phyloP scores from a whole-genome alignment of 257 asterid genomes.

The Lithospermum erythrorhizon region DNA sequence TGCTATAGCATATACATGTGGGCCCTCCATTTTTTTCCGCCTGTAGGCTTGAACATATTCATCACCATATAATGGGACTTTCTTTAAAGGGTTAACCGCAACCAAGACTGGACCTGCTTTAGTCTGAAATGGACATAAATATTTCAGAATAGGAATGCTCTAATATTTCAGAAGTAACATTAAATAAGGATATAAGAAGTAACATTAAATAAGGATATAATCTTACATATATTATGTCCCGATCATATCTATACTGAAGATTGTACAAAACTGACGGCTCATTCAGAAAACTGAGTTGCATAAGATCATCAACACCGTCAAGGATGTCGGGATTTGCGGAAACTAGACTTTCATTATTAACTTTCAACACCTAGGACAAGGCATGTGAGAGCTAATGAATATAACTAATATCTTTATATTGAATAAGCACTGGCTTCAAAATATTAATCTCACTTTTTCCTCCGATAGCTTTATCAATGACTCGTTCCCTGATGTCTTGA shows the following conservation, averaged over 20 bases:
- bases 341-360: conserved; percentile 47
- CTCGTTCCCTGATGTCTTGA: conserved; percentile 60
- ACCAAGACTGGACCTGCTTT: conserved; percentile 99
- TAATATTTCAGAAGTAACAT: conserved; percentile 13
- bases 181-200: conserved; percentile 12
- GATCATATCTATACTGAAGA: conserved; percentile 81
- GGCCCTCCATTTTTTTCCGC: conserved; percentile 57
- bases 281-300: conserved; percentile 90
- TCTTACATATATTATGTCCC: conserved; percentile 80
- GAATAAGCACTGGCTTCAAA: not conserved
- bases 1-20: conserved; percentile 92
- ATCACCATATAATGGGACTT: conserved; percentile 65
- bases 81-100: conserved; percentile 91
- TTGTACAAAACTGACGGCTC: conserved; percentile 94
- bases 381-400: not conserved
- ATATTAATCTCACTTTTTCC: conserved; percentile 49
- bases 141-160: conserved; percentile 9
- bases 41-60: conserved; percentile 75
- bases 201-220: conserved; percentile 11
- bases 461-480: conserved; percentile 59
- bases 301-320: conserved; percentile 94
- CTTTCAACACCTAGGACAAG: conserved; percentile 56
- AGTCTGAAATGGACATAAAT: conserved; percentile 42
- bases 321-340: conserved; percentile 98
- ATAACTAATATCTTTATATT: too few species aligned